Base-by-base conservation (phyloP, 2,329 filamentous ascomycete genomes). In the Tympanopsis confertula region DNA sequence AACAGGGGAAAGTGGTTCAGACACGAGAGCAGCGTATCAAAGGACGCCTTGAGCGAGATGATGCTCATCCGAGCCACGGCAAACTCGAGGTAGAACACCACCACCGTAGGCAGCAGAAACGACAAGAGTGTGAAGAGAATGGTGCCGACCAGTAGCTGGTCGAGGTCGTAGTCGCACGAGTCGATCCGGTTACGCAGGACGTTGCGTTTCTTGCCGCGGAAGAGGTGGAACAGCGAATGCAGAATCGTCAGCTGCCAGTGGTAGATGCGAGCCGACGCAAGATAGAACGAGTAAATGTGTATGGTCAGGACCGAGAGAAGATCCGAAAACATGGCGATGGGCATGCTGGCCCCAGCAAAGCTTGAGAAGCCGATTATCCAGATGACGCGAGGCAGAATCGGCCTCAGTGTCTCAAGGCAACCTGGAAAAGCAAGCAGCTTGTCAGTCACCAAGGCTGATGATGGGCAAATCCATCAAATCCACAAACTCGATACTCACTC, bases 191-290 rank as follows among this genome's bases (percentile, higher is more conserved):
- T 94, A 43, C 93, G 83, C 17, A 98, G 73, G 13, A 98, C 82
- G 48, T 98, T 98, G 54, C 94, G 83, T 59, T 98, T 98, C 65
- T 95, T 96, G 41, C 91, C 93, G 20, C 89, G 85, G 55, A 98
- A 98, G 7, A 98, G 78, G 56, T 98, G 93, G 59, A 98, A 98
- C n/a, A 98, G 77, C 10, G 89, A 96, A 46, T 89, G 80, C 46
- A 98, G 82, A 44, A 98, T 96, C 3, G 84, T 94, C 42, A 98
- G 78, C 60, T 98, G 91, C 91, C 91, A 98, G 61, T 96, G 87
- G 59, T 89, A 98, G 51, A 98, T 96, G 37, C 91, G 82, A 3
- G 91, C 91, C 5, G 88, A 94, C 13, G 93, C 89, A 40, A 96
- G 81, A 58, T 98, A 98, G 58, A 98, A 98, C 1, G 84, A 94